Evolutionary conservation across 2,329 filamentous ascomycete genomes (phyloP).

Genomic region (Clonostachys rosea): DNA sequence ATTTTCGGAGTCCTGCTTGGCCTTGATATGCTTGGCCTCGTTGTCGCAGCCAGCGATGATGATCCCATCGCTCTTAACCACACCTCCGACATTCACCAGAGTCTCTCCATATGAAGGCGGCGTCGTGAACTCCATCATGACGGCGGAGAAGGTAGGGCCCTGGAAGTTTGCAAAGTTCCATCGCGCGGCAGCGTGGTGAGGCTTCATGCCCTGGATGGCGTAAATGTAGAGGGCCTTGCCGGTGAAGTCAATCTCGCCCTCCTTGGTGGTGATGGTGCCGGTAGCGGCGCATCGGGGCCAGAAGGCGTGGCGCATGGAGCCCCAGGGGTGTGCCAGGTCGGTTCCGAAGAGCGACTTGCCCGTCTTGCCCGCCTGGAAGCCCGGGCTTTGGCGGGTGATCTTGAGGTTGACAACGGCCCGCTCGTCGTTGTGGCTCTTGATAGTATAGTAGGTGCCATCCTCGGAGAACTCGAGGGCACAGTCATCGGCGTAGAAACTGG

Average conservation of each 20-base stretch:
- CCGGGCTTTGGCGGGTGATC: slow-evolving; percentile 69
- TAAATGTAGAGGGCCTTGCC: slow-evolving; percentile 77
- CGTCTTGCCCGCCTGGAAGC: slow-evolving; percentile 79
- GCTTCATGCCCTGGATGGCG: slow-evolving; percentile 97
- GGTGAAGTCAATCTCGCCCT: slow-evolving; percentile 69
- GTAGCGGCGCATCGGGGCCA: slow-evolving; percentile 85
- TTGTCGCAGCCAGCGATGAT: slow-evolving; percentile 65
- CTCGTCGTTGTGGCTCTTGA: slow-evolving; percentile 86
- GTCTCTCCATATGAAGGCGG: slow-evolving; percentile 89
- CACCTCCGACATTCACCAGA: slow-evolving; percentile 74
- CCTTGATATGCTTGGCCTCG: slow-evolving; percentile 63
- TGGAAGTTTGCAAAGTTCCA: slow-evolving; percentile 98
- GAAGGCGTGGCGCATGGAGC: slow-evolving; percentile 85
- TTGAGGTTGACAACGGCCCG: slow-evolving; percentile 81
- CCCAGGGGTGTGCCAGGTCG: slow-evolving; percentile 83
- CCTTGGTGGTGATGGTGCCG: slow-evolving; percentile 80
- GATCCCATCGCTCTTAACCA: slow-evolving; percentile 78
- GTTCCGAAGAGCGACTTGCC: slow-evolving; percentile 85
- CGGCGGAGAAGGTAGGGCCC: slow-evolving; percentile 76
- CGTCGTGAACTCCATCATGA: slow-evolving; percentile 95
- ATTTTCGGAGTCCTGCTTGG: slow-evolving; percentile 69
- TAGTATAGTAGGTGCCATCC: slow-evolving; percentile 75
- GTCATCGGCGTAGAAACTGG: slow-evolving; percentile 80
- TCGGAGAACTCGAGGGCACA: slow-evolving; percentile 81
- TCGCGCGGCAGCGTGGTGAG: slow-evolving; percentile 84